These are phyloP conservation scores for Pichia sp. DNA, from an alignment of 1,139 yeast genomes.

Conservation along the genomic window DNA sequence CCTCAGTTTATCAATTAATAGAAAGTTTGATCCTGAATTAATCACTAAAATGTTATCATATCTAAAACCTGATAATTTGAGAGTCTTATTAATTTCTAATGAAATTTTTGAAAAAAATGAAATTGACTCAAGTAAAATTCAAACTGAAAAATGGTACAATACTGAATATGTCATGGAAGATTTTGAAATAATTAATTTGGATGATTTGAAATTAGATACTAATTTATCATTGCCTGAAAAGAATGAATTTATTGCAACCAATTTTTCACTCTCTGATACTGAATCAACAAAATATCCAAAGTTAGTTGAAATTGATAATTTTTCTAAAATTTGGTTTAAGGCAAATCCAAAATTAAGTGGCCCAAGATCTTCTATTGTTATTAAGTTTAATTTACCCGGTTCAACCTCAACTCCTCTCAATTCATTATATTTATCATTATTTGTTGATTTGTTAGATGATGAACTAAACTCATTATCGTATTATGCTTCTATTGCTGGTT, in stretches of 20 bases:
- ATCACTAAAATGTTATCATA: conserved; percentile 46
- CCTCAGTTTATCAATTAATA: conserved; percentile 46
- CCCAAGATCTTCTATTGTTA: conserved; percentile 72
- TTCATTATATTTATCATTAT: conserved; percentile 52
- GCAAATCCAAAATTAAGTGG: conserved; percentile 85
- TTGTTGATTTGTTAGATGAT: conserved; percentile 67
- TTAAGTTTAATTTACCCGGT: conserved; percentile 61
- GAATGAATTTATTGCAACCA: conserved; percentile 75
- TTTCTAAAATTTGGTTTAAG: conserved; percentile 69
- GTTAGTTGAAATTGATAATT: conserved; percentile 37
- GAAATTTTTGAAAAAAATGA: conserved; percentile 29
- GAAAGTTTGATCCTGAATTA: conserved; percentile 51
- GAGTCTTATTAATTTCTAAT: conserved; percentile 53
- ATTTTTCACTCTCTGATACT: conserved; percentile 50
- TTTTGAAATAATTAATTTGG: conserved; percentile 39
- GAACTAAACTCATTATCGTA: conserved; percentile 70
- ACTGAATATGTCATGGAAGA: conserved; percentile 59
- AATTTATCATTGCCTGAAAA: conserved; percentile 52
- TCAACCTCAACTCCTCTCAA: conserved; percentile 51
- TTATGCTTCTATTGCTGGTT: conserved; percentile 79
- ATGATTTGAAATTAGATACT: conserved; percentile 21
- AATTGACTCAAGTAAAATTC: conserved; percentile 27
- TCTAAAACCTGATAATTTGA: conserved; percentile 53
- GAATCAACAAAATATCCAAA: conserved; percentile 35
- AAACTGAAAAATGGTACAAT: conserved; percentile 79